A percentile compares a stretch with the other conserved stretches of the same genome.
Evolutionary conservation across 495 filamentous ascomycete species (phyloP).

Genomic region (Glonium stellatum): DNA sequence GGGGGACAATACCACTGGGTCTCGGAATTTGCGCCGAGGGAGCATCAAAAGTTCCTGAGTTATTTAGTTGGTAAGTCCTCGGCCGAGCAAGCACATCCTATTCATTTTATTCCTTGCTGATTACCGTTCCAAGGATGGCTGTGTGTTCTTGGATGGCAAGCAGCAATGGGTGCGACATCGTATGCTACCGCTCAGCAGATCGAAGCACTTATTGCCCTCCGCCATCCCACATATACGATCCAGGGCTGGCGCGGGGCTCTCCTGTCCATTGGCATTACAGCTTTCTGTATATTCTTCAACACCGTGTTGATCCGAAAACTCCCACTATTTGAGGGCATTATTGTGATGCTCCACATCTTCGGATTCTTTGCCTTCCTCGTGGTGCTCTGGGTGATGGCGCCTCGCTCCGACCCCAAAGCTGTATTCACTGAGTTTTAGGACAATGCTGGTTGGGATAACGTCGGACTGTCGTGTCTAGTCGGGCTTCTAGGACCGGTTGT

Average conservation of each 20-base stretch:
- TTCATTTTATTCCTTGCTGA: not conserved
- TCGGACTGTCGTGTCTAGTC: conserved; percentile 48
- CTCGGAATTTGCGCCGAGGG: conserved; percentile 28
- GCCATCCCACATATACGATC: conserved; percentile 40
- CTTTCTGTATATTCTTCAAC: conserved; percentile 50
- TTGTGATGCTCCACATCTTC: conserved; percentile 53
- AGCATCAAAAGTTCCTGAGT: conserved; percentile 28
- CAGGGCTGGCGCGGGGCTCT: conserved; percentile 54
- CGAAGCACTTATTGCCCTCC: conserved; percentile 52
- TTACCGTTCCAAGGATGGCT: conserved; percentile 42
- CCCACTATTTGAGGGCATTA: conserved; percentile 50
- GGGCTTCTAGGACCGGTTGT: conserved; percentile 46
- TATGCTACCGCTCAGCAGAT: conserved; percentile 51
- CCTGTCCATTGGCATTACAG: conserved; percentile 45
- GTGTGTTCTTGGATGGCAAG: conserved; percentile 54
- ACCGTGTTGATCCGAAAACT: conserved; percentile 46
- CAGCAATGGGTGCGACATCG: conserved; percentile 44
- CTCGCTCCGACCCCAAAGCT: conserved; percentile 31
- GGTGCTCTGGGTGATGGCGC: conserved; percentile 41
- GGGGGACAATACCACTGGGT: conserved; percentile 37
- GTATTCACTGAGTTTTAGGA: conserved; percentile 51
- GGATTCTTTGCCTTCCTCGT: conserved; percentile 57
- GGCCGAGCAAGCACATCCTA: not conserved
- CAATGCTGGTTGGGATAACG: conserved; percentile 47
- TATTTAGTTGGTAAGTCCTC: conserved; percentile 23